Base-by-base conservation (phyloP, 768 basidiomycete species). In the Nidularia pulvinata region DNA sequence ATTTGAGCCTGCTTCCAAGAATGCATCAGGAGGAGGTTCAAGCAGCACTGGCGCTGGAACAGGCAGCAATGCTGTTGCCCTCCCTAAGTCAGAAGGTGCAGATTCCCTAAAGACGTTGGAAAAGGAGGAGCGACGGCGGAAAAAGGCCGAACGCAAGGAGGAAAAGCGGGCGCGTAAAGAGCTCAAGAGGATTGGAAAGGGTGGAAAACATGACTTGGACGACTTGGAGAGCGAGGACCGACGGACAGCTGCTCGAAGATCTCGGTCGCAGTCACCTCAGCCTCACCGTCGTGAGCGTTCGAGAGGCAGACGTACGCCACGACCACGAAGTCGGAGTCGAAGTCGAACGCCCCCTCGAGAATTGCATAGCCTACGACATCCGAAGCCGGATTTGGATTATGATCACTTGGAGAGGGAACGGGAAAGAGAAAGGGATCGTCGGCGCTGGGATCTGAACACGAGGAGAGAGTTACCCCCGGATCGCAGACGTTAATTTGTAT, bases 161-260 rank as follows among this genome's bases (percentile, higher is more conserved):
- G 81, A 81, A 67, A 85, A 79, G 60, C 73, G 78, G n/a, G 76
- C 72, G 5, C 75, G 72, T 54, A 86, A 82, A 64, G 83, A 84
- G 59, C 71, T 74, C 59, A 72, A 71, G 52, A 72, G 71, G 51
- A 64, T 69, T 54, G 66, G 65, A 57, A 70, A 66, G 35, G 71
- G 58, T n/a, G 68, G 64, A 32, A 57, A 59, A 46, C 69, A 70
- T 47, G 61, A 54, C 36, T 56, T 63, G 13, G 59, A 63, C 46
- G 60, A 59, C 48, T 44, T 58, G 60, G 66, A 33, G 22, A n/a
- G 22, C 11, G 42, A 44, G n/a, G 7, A 5, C 7, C 51, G 44
- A 13, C 13, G 44, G 22, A 19, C 16, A 22, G 22, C n/a, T 13
- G 64, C 69, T 36, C 73, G 69, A 37, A 25, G 25, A 25, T 66